Evolutionary conservation across 2,329 filamentous ascomycete genomes (phyloP).

Genomic region (Talaromyces sp.): DNA sequence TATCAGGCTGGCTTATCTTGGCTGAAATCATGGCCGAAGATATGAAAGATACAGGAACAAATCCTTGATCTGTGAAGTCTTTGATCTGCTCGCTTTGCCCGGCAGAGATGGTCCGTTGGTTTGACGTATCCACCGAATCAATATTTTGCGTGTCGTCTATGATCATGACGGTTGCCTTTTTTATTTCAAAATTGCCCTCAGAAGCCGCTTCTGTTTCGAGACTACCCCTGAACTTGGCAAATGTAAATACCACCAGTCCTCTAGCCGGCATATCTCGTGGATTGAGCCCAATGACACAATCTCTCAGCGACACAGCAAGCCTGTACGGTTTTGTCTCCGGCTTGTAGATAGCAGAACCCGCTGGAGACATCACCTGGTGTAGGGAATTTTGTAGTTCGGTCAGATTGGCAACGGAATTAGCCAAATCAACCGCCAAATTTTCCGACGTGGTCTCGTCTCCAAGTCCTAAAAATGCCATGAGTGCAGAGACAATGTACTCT

Average conservation of each 20-base stretch:
- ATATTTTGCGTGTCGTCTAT: conserved; percentile 64
- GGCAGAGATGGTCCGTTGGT: conserved; percentile 19
- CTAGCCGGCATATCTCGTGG: conserved; percentile 71
- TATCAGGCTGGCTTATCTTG: conserved; percentile 51
- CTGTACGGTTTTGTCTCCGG: conserved; percentile 46
- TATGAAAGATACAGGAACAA: conserved; percentile 79
- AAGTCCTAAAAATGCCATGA: conserved; percentile 73
- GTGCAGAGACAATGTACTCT: conserved; percentile 82
- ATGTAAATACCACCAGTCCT: conserved; percentile 69
- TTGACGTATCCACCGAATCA: conserved; percentile 30
- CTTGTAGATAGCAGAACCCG: conserved; percentile 14
- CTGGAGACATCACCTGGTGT: conserved; percentile 10
- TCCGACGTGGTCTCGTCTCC: conserved; percentile 61
- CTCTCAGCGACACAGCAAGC: conserved; percentile 59
- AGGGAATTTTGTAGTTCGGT: conserved; percentile 48
- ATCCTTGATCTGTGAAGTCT: conserved; percentile 59
- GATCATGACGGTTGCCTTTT: conserved; percentile 75
- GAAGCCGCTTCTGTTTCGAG: conserved; percentile 62
- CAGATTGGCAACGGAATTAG: conserved; percentile 72
- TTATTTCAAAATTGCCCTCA: conserved; percentile 60
- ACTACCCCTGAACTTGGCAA: conserved; percentile 64
- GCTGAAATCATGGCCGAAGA: conserved; percentile 70
- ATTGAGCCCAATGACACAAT: conserved; percentile 79
- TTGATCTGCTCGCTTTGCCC: conserved; percentile 41
- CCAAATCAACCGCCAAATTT: conserved; percentile 68